Evolutionary conservation across 1,139 yeast species (phyloP).

Genomic region (Tardiomyces depauwii): DNA sequence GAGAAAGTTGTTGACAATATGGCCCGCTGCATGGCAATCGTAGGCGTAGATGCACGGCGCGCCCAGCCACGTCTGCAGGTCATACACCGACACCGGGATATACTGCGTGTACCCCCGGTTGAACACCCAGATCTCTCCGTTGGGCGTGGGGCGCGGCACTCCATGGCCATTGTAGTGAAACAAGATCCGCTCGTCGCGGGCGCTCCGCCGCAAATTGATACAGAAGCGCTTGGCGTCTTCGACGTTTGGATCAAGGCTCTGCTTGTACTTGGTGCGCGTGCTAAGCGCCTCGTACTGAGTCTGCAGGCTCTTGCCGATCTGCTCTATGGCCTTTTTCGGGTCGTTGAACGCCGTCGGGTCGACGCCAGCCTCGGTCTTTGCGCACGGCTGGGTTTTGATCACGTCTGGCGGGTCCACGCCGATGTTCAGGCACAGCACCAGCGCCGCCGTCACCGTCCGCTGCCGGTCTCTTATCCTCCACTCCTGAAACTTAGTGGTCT

Average conservation of each 20-base stretch:
- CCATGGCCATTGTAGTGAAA: constrained; percentile 99
- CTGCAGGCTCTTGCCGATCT: constrained; percentile 81
- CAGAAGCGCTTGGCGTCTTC: constrained; percentile 93
- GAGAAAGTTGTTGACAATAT: constrained; percentile 81
- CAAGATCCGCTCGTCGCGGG: constrained; percentile 74
- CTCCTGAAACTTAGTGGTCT: constrained; percentile 49
- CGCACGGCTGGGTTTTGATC: constrained; percentile 88
- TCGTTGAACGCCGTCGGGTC: constrained; percentile 81
- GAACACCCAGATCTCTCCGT: constrained; percentile 99
- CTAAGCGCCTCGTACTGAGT: constrained; percentile 83
- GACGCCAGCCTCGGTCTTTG: constrained; percentile 86
- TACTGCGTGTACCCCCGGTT: constrained; percentile 95
- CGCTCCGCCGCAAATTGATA: constrained; percentile 75
- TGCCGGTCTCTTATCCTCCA: constrained; percentile 94
- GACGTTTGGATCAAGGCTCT: constrained; percentile 85
- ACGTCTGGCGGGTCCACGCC: constrained; percentile 99
- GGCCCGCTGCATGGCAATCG: constrained; percentile 93
- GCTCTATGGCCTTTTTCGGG: constrained; percentile 84
- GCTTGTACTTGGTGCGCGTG: constrained; percentile 80
- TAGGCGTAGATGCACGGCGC: constrained; percentile 94
- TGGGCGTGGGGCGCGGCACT: constrained; percentile 92
- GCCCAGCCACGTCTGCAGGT: constrained; percentile 93
- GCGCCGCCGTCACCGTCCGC: constrained; percentile 90
- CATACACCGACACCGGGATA: constrained; percentile 88
- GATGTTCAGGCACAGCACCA: constrained; percentile 77